Percentiles rank a stretch among this genome's conserved stretches.
These are phyloP conservation scores for Kwoniella dejecticola DNA, from an alignment of 768 basidiomycete species.

Conservation along the genomic window DNA sequence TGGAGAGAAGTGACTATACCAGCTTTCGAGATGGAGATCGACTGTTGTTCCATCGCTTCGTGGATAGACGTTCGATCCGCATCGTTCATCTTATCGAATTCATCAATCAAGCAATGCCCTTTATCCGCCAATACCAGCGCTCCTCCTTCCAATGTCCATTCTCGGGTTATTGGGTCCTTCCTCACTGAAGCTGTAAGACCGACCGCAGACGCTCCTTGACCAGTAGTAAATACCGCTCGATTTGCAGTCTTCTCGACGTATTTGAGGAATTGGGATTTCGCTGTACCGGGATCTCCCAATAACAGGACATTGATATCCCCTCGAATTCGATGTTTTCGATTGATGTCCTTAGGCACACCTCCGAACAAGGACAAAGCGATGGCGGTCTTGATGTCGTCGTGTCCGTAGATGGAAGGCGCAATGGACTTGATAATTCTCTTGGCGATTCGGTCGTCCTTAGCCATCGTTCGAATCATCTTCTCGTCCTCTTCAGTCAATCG, in stretches of 20 bases:
- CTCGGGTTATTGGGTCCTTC: constrained; percentile 92
- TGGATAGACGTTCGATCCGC: constrained; percentile 96
- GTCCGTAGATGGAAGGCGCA: constrained; percentile 97
- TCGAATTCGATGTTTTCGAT: constrained; percentile 91
- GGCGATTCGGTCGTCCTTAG: constrained; percentile 88
- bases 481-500: constrained; percentile 96
- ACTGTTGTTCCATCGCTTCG: constrained; percentile 99
- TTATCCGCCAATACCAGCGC: constrained; percentile 98
- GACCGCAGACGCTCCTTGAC: constrained; percentile 96
- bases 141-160: constrained; percentile 98
- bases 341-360: constrained; percentile 92
- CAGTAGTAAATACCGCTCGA: constrained; percentile 95
- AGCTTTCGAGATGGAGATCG: constrained; percentile 97
- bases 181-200: constrained; percentile 99
- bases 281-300: constrained; percentile 96
- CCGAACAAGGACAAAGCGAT: constrained; percentile 92
- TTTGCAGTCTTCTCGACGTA: constrained; percentile 99
- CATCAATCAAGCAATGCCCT: constrained; percentile 95
- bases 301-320: constrained; percentile 97
- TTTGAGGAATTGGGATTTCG: constrained; percentile 98
- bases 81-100: constrained; percentile 99
- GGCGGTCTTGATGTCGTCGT: constrained; percentile 98
- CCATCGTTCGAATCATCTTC: constrained; percentile 80
- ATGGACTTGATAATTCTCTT: constrained; percentile 98
- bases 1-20: constrained; percentile 98